Percentiles rank a stretch among this genome's conserved stretches.
Evolutionary conservation across 31 red algal species (phyloP).

Genomic region (Bonnemaisonia californica): DNA sequence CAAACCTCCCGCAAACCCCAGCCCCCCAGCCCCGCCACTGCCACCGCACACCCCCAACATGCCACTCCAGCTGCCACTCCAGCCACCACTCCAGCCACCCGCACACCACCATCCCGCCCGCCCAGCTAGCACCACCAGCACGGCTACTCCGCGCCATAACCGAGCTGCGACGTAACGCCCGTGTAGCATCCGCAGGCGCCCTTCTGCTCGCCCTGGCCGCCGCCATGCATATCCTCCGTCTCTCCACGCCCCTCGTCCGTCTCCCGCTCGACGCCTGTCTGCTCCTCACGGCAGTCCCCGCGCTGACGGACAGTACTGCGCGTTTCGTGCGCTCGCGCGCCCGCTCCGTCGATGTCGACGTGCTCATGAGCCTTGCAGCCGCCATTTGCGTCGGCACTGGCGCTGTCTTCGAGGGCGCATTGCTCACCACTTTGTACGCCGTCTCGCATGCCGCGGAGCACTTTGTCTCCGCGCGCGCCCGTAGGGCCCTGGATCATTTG

Average conservation of each 20-base stretch:
- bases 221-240: not conserved
- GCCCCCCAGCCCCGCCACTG: too few relatives aligned
- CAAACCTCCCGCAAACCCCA: too few relatives aligned
- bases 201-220: slow-evolving; percentile 3
- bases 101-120: not conserved
- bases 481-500: slow-evolving; percentile 65
- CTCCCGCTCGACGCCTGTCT: slow-evolving; percentile 26
- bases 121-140: not conserved
- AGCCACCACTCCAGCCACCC: too few relatives aligned
- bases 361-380: slow-evolving; percentile 92
- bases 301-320: slow-evolving; percentile 33
- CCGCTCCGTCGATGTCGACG: slow-evolving; percentile 66
- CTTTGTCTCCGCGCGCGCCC: slow-evolving; percentile 56
- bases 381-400: slow-evolving; percentile 53
- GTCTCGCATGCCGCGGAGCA: slow-evolving; percentile 77
- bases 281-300: slow-evolving; percentile 39
- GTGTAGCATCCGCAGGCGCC: slow-evolving; percentile 13
- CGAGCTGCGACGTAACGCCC: not conserved
- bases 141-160: slow-evolving; percentile 1
- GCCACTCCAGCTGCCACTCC: not conserved
- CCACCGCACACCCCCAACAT: too few relatives aligned
- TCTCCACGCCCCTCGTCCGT: slow-evolving; percentile 5
- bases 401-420: slow-evolving; percentile 67
- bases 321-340: slow-evolving; percentile 28
- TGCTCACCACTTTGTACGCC: slow-evolving; percentile 76